Percentiles rank a stretch among this genome's conserved stretches.
Conservation (phyloP, 2,329 filamentous ascomycete genomes). For the Aspergillus jensenii region DNA sequence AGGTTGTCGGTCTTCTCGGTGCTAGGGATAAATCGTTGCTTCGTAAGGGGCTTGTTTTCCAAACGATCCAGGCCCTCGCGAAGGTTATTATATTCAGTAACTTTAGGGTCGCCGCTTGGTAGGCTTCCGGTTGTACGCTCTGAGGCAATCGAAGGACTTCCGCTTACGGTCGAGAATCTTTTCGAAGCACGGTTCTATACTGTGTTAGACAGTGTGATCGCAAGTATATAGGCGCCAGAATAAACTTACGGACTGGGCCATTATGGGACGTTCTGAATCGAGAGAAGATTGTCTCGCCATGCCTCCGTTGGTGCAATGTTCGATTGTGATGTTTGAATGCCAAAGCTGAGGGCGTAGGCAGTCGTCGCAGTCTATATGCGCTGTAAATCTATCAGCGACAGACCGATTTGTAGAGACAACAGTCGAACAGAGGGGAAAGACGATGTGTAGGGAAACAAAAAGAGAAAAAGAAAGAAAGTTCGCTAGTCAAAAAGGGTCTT, state of each 20-base stretch:
- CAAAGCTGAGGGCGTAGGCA: neutral
- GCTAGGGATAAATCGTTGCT: conserved; percentile 77
- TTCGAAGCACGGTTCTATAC: conserved; percentile 51
- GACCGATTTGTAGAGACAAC: neutral
- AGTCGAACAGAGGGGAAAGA: neutral
- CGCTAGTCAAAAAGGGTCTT: neutral
- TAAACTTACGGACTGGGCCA: conserved; percentile 51
- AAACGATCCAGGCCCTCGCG: conserved; percentile 80
- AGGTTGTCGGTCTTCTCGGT: conserved; percentile 79
- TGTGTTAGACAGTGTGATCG: conserved; percentile 7
- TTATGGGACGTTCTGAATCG: conserved; percentile 57
- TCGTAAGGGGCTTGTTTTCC: conserved; percentile 80
- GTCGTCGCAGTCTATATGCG: neutral
- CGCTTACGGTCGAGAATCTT: conserved; percentile 55
- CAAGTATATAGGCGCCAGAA: neutral
- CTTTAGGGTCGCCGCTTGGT: conserved; percentile 50
- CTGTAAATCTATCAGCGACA: neutral
- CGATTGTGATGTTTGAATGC: neutral
- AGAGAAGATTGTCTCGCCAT: conserved; percentile 47
- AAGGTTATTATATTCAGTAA: conserved; percentile 70
- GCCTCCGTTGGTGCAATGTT: neutral
- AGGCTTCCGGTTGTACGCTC: conserved; percentile 44
- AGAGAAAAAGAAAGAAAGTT: neutral
- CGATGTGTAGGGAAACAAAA: neutral
- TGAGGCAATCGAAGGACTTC: conserved; percentile 45